phyloP scores from a whole-genome alignment of 2,329 filamentous ascomycete species.

The Clarireedia homoeocarpa region DNA sequence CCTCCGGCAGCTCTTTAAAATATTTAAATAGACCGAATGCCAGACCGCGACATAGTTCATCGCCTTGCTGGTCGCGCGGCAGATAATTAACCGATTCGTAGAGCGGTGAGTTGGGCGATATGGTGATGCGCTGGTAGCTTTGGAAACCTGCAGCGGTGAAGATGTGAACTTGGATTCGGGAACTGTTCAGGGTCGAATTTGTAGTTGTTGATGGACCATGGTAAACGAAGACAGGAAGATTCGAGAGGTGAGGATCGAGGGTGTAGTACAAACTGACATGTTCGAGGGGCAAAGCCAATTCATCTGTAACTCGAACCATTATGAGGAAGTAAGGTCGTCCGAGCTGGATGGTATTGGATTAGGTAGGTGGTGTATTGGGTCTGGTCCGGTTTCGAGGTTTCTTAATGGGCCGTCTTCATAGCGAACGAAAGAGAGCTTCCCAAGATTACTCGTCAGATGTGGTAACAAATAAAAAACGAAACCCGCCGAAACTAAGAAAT shows the following conservation, averaged over 20 bases:
- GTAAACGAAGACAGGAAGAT: constrained; percentile 81
- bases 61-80: constrained; percentile 88
- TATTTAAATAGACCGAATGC: constrained; percentile 93
- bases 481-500: neutral
- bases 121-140: constrained; percentile 83
- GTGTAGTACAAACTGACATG: constrained; percentile 83
- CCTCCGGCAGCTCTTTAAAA: constrained; percentile 76
- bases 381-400: constrained; percentile 3
- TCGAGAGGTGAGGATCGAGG: constrained; percentile 73
- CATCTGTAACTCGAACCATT: constrained; percentile 79
- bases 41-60: constrained; percentile 83
- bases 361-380: constrained; percentile 2
- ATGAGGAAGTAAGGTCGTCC: constrained; percentile 27
- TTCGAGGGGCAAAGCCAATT: constrained; percentile 71
- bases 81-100: constrained; percentile 86
- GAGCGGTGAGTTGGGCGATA: constrained; percentile 85
- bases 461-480: neutral
- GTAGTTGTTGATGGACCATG: constrained; percentile 85
- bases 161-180: constrained; percentile 89
- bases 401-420: constrained; percentile 5
- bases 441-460: neutral
- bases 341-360: constrained; percentile 17
- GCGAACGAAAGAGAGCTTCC: constrained; percentile 2
- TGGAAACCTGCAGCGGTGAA: constrained; percentile 83
- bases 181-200: constrained; percentile 80